Evolutionary conservation across 179 eudicot genomes (phyloP), one percentile per base, ranked within the genome.

Genomic region (Beta lomatogona): DNA sequence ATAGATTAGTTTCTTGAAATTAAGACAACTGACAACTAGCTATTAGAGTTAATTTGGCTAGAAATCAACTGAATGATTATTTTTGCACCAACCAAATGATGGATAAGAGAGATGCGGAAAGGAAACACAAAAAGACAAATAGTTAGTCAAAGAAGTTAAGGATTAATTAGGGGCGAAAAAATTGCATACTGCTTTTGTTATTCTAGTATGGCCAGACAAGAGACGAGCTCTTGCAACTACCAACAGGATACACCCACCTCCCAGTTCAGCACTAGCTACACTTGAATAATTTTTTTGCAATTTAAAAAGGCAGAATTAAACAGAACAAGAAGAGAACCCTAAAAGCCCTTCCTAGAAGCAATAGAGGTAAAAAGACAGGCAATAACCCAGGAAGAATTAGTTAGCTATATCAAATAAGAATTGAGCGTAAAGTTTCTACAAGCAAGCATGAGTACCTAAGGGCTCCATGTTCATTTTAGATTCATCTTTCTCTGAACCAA

Each of bases 401-500:
- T 16, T 2, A 12, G 72, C 8, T 46, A 22, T 19, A 70, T 58
- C 22, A 60, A 66, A 75, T 48, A 18, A 74, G 57, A 76, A 78
- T 66, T 55, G 59, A 75, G 70, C 11, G 45, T 77, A 66, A 74
- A 41, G 55, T 59, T 57, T 77, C 45, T 57, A 74, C 58, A 80
- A 75, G 75, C 31, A 80, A 73, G 79, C 59, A 77, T 53, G 53
- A 68, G 84, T 81, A 95, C 98, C 98, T 89, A 83, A 81, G 50
- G 87, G 76, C 53, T 90, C 94, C 16, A 57, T 31, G 78, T 77
- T 88, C 84, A 85, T 89, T 81, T 80, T 84, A 72, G 95, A 85
- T 85, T 83, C 84, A 12, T 91, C 94, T 87, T 86, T 94, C 73
- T 94, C 96, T 9, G 97, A 83, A 74, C 99, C 97, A 88, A 96